Evolutionary conservation across 1,284 basidiomycete species (phyloP).

Genomic region (Phellopilus nigrolimitatus): DNA sequence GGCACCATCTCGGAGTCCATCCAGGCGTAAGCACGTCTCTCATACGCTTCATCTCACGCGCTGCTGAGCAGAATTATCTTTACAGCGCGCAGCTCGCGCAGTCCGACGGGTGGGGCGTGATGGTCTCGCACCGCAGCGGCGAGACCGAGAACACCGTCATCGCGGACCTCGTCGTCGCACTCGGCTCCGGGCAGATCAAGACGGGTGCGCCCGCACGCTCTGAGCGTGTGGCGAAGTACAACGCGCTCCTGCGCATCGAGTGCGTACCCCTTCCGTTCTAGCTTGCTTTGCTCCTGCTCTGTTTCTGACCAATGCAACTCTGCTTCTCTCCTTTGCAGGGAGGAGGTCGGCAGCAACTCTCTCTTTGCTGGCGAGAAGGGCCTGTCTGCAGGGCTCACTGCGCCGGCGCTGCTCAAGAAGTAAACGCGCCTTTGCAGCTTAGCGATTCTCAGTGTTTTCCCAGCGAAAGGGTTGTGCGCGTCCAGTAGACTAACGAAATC

Average conservation of each 20-base stretch:
- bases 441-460: background rate
- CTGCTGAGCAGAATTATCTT: constrained; percentile 14
- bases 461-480: background rate
- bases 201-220: constrained; percentile 93
- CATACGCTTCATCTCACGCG: background rate
- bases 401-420: constrained; percentile 75
- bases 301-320: constrained; percentile 9
- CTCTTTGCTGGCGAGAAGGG: constrained; percentile 78
- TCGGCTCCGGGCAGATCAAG: constrained; percentile 96
- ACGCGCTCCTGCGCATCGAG: constrained; percentile 87
- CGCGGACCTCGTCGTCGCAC: constrained; percentile 93
- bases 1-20: constrained; percentile 99
- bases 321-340: constrained; percentile 45
- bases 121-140: constrained; percentile 99
- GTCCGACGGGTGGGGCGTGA: constrained; percentile 97
- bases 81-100: constrained; percentile 90
- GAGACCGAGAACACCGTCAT: constrained; percentile 97
- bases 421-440: constrained; percentile 22
- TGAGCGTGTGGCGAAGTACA: constrained; percentile 95
- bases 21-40: constrained; percentile 63
- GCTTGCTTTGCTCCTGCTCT: constrained; percentile 1
- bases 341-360: constrained; percentile 65
- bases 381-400: constrained; percentile 67
- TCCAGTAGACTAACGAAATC: background rate
- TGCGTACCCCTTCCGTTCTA: constrained; percentile 37